phyloP scores from a whole-genome alignment of 352 stramenopile genomes.

The Globisporangium uncinulatum region DNA sequence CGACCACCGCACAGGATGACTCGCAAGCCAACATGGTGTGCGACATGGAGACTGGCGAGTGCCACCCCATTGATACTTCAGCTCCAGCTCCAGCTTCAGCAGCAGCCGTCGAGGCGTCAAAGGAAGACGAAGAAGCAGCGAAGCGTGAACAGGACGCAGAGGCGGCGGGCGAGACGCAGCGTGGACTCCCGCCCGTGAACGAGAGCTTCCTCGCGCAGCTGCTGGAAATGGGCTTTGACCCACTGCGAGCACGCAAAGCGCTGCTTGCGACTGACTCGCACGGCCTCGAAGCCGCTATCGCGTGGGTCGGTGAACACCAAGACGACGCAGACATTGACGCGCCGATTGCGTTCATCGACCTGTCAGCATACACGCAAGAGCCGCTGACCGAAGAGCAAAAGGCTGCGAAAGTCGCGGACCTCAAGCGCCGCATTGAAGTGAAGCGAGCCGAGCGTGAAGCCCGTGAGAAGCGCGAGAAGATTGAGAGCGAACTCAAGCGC shows the following conservation, averaged over 20 bases:
- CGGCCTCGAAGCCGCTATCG: conserved; percentile 70
- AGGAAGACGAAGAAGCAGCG: conserved; percentile 12
- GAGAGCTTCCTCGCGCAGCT: conserved; percentile 60
- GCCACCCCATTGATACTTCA: conserved; percentile 20
- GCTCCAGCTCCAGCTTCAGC: not conserved
- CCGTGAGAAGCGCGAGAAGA: conserved; percentile 68
- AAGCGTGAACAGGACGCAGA: conserved; percentile 16
- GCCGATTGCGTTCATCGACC: conserved; percentile 81
- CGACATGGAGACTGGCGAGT: conserved; percentile 56
- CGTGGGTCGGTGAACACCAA: conserved; percentile 87
- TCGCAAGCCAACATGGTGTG: conserved; percentile 57
- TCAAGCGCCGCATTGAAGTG: conserved; percentile 76
- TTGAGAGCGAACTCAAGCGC: conserved; percentile 67
- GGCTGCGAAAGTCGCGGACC: conserved; percentile 71
- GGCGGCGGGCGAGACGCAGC: conserved; percentile 15
- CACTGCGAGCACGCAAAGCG: conserved; percentile 75
- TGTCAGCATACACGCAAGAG: conserved; percentile 38
- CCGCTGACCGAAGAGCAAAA: conserved; percentile 87
- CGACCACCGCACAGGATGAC: conserved; percentile 7
- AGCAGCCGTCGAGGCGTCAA: conserved; percentile 6
- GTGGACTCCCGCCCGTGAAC: conserved; percentile 52
- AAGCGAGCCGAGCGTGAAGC: conserved; percentile 76
- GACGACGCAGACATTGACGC: conserved; percentile 88
- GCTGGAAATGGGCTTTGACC: conserved; percentile 84
- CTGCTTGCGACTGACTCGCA: conserved; percentile 76